Evolutionary conservation across 352 stramenopile genomes (phyloP).

Genomic region (Phytophthora citricola): DNA sequence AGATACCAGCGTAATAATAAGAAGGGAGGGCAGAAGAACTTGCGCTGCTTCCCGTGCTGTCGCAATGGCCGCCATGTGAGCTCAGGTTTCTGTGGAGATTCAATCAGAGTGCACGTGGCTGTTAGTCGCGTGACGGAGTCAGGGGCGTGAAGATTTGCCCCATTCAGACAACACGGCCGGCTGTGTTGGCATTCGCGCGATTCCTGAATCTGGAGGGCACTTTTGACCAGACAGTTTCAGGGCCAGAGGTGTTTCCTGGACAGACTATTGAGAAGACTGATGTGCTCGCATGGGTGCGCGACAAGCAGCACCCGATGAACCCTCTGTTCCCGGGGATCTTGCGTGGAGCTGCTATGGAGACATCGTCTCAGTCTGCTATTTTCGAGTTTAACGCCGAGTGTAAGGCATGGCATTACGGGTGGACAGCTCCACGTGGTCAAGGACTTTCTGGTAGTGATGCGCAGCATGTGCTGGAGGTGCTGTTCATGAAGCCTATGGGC

Average conservation of each 20-base stretch:
- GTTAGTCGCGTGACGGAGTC: conserved; percentile 79
- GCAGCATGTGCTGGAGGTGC: conserved; percentile 78
- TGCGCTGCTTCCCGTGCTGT: conserved; percentile 89
- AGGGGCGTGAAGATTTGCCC: conserved; percentile 85
- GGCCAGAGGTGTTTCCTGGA: conserved; percentile 75
- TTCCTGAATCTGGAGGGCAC: conserved; percentile 80
- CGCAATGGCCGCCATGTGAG: conserved; percentile 82
- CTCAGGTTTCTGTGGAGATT: conserved; percentile 88
- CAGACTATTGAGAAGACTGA: conserved; percentile 82
- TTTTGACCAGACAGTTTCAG: conserved; percentile 74
- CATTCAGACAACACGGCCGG: conserved; percentile 68
- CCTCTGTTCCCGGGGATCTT: conserved; percentile 79
- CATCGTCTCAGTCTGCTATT: conserved; percentile 77
- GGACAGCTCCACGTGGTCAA: conserved; percentile 78
- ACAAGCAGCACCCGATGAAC: conserved; percentile 83
- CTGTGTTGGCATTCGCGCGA: conserved; percentile 70
- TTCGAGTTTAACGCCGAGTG: conserved; percentile 91
- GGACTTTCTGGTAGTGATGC: conserved; percentile 79
- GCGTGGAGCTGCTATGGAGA: conserved; percentile 80
- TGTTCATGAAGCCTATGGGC: conserved; percentile 88
- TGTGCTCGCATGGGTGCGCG: conserved; percentile 64
- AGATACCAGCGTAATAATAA: conserved; percentile 93
- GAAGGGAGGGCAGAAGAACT: conserved; percentile 89
- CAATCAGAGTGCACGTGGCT: conserved; percentile 82
- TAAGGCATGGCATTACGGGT: conserved; percentile 92